These are phyloP conservation scores for Salix dunnii DNA, from an alignment of 345 rosid species.

Conservation along the genomic window DNA sequence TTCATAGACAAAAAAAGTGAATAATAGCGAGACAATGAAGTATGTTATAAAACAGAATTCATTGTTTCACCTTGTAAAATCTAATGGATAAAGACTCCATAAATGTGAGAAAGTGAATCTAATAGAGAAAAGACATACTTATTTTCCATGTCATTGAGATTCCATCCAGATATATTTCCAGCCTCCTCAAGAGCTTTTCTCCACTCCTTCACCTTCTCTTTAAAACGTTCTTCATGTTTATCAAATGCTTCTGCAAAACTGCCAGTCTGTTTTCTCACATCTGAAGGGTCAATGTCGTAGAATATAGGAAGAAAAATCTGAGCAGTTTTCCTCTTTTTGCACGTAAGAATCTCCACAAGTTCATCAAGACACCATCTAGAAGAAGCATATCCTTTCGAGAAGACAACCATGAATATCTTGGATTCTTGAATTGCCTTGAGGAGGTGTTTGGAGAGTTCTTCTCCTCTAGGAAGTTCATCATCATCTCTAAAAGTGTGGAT, in stretches of 20 bases:
- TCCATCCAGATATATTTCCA: not conserved
- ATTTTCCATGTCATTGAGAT: not conserved
- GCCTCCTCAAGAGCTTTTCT: not conserved
- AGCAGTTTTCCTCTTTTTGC: not conserved
- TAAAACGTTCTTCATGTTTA: not conserved
- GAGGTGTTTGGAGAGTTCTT: not conserved
- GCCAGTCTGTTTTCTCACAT: conserved; percentile 1
- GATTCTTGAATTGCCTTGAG: not conserved
- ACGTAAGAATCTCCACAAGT: not conserved
- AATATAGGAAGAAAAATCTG: not conserved
- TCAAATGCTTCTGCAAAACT: not conserved
- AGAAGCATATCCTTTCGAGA: not conserved
- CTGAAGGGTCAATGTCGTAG: not conserved
- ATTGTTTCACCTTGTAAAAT: too few species aligned
- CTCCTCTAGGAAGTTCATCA: not conserved
- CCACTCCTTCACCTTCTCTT: not conserved
- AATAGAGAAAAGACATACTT: not conserved
- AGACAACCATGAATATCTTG: not conserved
- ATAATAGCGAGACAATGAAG: not conserved
- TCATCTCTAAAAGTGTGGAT: not conserved
- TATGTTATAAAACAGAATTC: too few species aligned
- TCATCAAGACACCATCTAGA: not conserved
- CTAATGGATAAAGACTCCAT: too few species aligned
- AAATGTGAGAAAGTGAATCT: too few species aligned
- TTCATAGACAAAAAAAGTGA: too few species aligned